These are phyloP conservation scores for Pseudocercospora vitis DNA, from an alignment of 2,329 filamentous ascomycete genomes.

Conservation along the genomic window DNA sequence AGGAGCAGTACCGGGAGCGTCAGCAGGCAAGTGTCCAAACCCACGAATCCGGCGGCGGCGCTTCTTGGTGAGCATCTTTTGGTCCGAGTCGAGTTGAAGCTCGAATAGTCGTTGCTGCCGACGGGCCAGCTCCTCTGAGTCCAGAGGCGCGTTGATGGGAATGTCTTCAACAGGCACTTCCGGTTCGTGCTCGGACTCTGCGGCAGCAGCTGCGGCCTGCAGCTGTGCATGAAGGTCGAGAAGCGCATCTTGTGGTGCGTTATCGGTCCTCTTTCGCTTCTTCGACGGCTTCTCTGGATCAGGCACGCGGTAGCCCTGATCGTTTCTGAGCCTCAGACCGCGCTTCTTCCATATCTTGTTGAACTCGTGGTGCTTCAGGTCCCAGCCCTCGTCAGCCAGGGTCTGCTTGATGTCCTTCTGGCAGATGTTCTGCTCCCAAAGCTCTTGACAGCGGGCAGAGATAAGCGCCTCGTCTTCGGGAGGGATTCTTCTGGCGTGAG, in stretches of 20 bases:
- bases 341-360: slow-evolving; percentile 61
- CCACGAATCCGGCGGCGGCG: slow-evolving; percentile 66
- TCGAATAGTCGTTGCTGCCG: slow-evolving; percentile 29
- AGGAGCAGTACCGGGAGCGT: slow-evolving; percentile 63
- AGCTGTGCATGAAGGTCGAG: neutral
- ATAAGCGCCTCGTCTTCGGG: slow-evolving; percentile 68
- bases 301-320: slow-evolving; percentile 25
- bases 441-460: slow-evolving; percentile 67
- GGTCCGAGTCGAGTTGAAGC: slow-evolving; percentile 52
- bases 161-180: neutral
- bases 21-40: slow-evolving; percentile 67
- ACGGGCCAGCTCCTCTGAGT: slow-evolving; percentile 25
- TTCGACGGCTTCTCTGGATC: slow-evolving; percentile 37
- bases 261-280: slow-evolving; percentile 41
- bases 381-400: slow-evolving; percentile 70
- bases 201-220: slow-evolving; percentile 1
- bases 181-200: neutral
- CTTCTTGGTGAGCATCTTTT: slow-evolving; percentile 64
- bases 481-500: slow-evolving; percentile 64
- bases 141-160: slow-evolving; percentile 14
- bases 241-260: neutral
- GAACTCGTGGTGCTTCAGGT: slow-evolving; percentile 59
- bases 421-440: slow-evolving; percentile 73
- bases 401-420: slow-evolving; percentile 73
- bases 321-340: slow-evolving; percentile 41